phyloP scores from a whole-genome alignment of 108 stramenopile genomes.

The Cyclotella choctawhatcheeana region DNA sequence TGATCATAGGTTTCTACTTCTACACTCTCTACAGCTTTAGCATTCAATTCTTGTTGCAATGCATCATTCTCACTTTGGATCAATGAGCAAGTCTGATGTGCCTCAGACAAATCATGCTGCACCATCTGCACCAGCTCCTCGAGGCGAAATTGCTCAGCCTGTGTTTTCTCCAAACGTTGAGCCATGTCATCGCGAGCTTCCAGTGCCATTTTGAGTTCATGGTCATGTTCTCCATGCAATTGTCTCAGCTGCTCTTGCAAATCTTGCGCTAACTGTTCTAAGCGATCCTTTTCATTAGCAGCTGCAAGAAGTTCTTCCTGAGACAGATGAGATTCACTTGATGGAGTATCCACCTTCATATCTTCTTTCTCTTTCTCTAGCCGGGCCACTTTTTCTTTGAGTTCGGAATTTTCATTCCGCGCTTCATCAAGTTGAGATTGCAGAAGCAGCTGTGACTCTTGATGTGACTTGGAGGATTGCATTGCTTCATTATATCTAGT shows the following conservation, averaged over 20 bases:
- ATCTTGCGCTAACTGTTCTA: slow-evolving; percentile 25
- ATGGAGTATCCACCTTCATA: slow-evolving; percentile 11
- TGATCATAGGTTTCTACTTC: background rate
- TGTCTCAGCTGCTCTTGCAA: slow-evolving; percentile 14
- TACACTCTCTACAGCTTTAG: slow-evolving; percentile 13
- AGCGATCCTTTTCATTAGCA: slow-evolving; percentile 22
- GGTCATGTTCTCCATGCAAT: background rate
- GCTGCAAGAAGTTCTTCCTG: slow-evolving; percentile 31
- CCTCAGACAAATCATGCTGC: slow-evolving; percentile 11
- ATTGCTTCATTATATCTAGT: slow-evolving; percentile 5
- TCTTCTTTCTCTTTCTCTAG: slow-evolving; percentile 30
- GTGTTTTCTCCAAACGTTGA: background rate
- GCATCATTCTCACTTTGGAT: slow-evolving; percentile 23
- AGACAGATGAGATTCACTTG: slow-evolving; percentile 27
- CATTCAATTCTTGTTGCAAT: slow-evolving; percentile 22
- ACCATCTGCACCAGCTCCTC: slow-evolving; percentile 14
- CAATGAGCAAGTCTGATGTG: background rate
- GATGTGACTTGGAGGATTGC: slow-evolving; percentile 24
- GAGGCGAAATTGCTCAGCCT: slow-evolving; percentile 3
- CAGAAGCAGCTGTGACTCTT: slow-evolving; percentile 7
- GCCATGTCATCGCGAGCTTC: background rate
- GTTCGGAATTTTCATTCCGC: slow-evolving; percentile 15
- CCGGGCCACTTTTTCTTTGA: slow-evolving; percentile 26
- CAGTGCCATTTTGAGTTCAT: background rate
- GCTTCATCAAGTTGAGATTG: slow-evolving; percentile 14